Evolutionary conservation across 2,329 filamentous ascomycete genomes (phyloP), one percentile per base, ranked within the genome.

Genomic region (Trichoderma sp.): DNA sequence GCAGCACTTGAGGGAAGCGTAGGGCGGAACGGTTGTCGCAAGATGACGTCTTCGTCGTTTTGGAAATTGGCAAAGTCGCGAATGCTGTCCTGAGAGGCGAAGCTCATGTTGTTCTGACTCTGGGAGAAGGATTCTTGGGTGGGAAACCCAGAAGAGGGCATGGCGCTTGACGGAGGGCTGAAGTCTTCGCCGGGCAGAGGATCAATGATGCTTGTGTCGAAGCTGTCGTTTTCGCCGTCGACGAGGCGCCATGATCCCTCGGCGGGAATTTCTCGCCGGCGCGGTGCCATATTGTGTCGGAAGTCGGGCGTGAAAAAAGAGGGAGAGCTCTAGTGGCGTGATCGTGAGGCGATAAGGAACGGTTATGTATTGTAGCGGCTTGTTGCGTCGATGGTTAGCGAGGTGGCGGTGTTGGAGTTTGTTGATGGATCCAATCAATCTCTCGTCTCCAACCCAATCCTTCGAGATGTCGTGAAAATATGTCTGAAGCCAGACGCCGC

Each of bases 201-300:
- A 8, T 85, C 83, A 18, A 88, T 79, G 69, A 88, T 82, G 11
- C 85, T 84, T 6, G 87, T 88, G 75, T 88, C 87, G 77, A 89
- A 89, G 76, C 86, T 89, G 76, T 89, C 87, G 77, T 89, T 85
- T 71, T 89, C 87, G 76, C 86, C 87, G 72, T 90, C 88, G 14
- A 90, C 87, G 80, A 90, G 84, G 75, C 88, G 87, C 88, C 88
- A 90, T 24, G 87, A 89, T 74, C 85, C 84, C 74, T 87, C 86
- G 56, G 88, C 82, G 43, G 84, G 83, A 18, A 84, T 73, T 62
- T 73, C 72, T 58, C 63, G 72, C 14, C 70, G 63, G 57, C 72
- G 72, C 72, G 72, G 47, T 39, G 62, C 24, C 70, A 71, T 71
- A 7, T 51, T 60, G n/a, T n/a, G 36, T 58, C 32, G 32, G 21